Percentiles rank a stretch among this genome's conserved stretches.
Evolutionary conservation across 345 rosid genomes (phyloP).

Genomic region (Citropsis articulata): DNA sequence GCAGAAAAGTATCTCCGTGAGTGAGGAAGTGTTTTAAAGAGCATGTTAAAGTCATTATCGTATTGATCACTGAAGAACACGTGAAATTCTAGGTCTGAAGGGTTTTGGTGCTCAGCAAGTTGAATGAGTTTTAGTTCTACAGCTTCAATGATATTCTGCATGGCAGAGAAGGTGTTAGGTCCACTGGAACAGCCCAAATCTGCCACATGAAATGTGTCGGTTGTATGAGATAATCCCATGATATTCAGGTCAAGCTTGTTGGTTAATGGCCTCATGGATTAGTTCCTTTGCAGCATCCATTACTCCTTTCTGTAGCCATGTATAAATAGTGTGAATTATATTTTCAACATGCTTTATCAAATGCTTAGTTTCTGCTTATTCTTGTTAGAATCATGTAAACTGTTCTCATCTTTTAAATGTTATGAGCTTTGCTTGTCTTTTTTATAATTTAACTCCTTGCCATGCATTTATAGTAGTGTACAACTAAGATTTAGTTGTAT

Average conservation of each 20-base stretch:
- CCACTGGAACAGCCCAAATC: slow-evolving; percentile 39
- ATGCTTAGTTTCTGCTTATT: neutral
- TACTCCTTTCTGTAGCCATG: neutral
- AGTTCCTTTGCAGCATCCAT: slow-evolving; percentile 11
- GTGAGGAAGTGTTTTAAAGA: slow-evolving; percentile 20
- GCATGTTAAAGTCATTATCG: slow-evolving; percentile 26
- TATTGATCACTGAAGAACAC: slow-evolving; percentile 26
- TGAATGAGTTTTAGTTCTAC: neutral
- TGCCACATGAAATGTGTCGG: slow-evolving; percentile 13
- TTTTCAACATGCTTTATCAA: neutral
- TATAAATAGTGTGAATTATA: neutral
- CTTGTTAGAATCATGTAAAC: neutral
- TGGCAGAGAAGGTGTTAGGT: slow-evolving; percentile 26
- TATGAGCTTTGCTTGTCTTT: too few relatives aligned
- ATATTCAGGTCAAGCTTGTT: slow-evolving; percentile 16
- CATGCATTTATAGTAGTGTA: too few relatives aligned
- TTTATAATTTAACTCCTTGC: too few relatives aligned
- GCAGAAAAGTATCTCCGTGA: slow-evolving; percentile 10
- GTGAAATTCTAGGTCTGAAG: slow-evolving; percentile 13
- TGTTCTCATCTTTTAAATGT: too few relatives aligned
- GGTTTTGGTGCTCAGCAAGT: neutral
- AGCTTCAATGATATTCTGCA: slow-evolving; percentile 29
- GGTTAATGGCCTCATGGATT: slow-evolving; percentile 17
- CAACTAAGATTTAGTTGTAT: too few relatives aligned
- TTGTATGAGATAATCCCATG: neutral